Conservation (phyloP, 2,329 filamentous ascomycete genomes). For the Calcarisporium arbuscula region DNA sequence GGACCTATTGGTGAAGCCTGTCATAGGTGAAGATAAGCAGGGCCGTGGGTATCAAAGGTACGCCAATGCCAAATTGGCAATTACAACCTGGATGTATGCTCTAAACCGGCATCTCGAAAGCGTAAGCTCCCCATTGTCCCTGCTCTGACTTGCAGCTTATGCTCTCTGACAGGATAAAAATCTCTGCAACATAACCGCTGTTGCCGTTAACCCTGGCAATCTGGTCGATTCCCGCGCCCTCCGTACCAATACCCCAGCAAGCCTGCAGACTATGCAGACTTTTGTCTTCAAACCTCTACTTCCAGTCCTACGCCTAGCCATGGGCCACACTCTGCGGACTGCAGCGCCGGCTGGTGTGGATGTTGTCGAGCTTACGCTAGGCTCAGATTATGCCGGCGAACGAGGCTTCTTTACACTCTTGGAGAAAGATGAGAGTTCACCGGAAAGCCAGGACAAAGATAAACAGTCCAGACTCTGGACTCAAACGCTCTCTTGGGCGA, state of each 20-base stretch:
- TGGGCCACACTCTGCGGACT: constrained; percentile 4
- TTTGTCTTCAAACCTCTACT: background rate
- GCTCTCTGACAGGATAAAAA: too few relatives aligned
- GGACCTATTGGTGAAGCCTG: background rate
- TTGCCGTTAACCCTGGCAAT: constrained; percentile 7
- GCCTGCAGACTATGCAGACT: background rate
- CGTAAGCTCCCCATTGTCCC: too few relatives aligned
- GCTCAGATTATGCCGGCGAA: constrained; percentile 1
- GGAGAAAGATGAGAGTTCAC: constrained; percentile 2
- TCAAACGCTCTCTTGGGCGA: constrained; percentile 1
- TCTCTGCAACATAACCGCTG: constrained; percentile 2
- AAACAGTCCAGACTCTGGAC: constrained; percentile 3
- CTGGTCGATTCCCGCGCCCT: constrained; percentile 6
- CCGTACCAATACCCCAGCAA: constrained; percentile 5
- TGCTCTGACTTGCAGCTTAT: too few relatives aligned
- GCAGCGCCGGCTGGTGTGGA: constrained; percentile 3
- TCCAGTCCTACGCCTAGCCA: background rate
- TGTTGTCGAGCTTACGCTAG: constrained; percentile 5
- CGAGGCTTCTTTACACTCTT: constrained; percentile 5
- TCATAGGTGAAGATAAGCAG: background rate
- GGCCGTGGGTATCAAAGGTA: constrained; percentile 4
- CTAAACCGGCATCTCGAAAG: constrained; percentile 3
- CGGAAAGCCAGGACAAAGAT: constrained; percentile 3
- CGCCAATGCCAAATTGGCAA: constrained; percentile 4
- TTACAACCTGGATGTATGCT: constrained; percentile 5